Base-by-base conservation (phyloP, 176 grass and related monocot genomes). In the Carex scoparia region DNA sequence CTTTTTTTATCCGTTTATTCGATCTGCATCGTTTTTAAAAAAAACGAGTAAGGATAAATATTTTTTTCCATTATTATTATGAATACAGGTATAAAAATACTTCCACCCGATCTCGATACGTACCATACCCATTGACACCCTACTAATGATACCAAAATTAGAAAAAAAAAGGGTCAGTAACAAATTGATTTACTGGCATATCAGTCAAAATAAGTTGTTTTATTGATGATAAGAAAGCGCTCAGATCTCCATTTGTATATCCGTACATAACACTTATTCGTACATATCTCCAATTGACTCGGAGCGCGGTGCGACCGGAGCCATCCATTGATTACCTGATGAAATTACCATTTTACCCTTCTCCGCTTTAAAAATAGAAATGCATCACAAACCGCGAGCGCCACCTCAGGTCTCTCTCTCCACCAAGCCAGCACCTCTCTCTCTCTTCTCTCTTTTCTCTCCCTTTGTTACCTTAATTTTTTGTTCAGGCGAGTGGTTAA, bases 321-420 rank as follows among this genome's bases (percentile, higher is more conserved):
- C 81, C 81, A 69, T 83, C 48, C 61, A 66, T 83, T 78, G 51
- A 0, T 32, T 13, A 30, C 13, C 12, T 7, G 0, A 0, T 42
- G n/a, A 11, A 83, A 67, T 83, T 67, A 65, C 23, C 3, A 44
- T 55, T 69, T 10, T 69, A 54, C 44, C 44, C 63, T 1, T 38
- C 2, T 56, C 59, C 3, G 31, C 48, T 55, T 66, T 83, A 83
- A 83, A 65, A 66, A 66, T 63, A 63, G 79, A 81, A 83, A 66
- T 51, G 61, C 35, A 19, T 31, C 4, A 28, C 5, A 28, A 51
- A 30, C 37, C 80, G 42, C 40, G 60, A 61, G 40, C 37, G 80
- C 60, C 61, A 83, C 59, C 42, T 61, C 35, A 51, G 48, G 9
- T 81, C 40, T 68, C 80, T 30, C 11, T 48, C 27, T 58, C n/a